Conservation (phyloP, 495 filamentous ascomycete genomes). For the Penicillium salamii region DNA sequence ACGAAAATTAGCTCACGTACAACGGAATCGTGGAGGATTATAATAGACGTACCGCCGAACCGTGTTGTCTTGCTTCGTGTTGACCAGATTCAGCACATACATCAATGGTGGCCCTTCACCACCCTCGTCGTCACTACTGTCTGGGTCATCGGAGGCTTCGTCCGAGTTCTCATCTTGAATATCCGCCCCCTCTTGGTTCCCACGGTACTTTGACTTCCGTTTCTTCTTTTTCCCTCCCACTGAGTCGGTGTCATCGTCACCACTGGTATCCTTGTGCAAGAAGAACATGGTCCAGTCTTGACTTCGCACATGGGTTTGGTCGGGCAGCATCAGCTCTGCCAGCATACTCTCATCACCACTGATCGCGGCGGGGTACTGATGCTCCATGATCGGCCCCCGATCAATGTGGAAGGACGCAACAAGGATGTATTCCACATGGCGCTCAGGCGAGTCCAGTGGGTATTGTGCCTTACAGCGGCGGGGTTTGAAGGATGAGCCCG, state of each 20-base stretch:
- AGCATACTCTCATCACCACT: conserved; percentile 98
- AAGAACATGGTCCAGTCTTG: conserved; percentile 99
- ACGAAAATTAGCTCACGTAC: background rate
- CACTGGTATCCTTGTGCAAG: conserved; percentile 86
- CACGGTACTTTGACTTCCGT: conserved; percentile 38
- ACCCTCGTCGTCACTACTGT: conserved; percentile 58
- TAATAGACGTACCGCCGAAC: conserved; percentile 63
- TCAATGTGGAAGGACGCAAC: conserved; percentile 98
- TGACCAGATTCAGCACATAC: conserved; percentile 96
- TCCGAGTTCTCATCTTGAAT: conserved; percentile 45
- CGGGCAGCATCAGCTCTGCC: conserved; percentile 96
- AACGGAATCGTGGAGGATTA: background rate
- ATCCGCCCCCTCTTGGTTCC: conserved; percentile 51
- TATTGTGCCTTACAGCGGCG: conserved; percentile 77
- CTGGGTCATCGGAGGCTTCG: conserved; percentile 44
- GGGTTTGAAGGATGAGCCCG: conserved; percentile 41
- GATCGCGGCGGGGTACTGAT: conserved; percentile 91
- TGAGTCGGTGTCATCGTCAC: conserved; percentile 69
- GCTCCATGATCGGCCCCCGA: conserved; percentile 94
- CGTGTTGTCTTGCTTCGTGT: conserved; percentile 92
- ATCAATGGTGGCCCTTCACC: conserved; percentile 84
- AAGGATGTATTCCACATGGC: conserved; percentile 98
- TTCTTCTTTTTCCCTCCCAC: conserved; percentile 54
- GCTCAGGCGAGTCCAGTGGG: conserved; percentile 71
- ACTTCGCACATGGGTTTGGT: conserved; percentile 90